A percentile compares a stretch with the other conserved stretches of the same genome.
Evolutionary conservation across 352 stramenopile species (phyloP).

Genomic region (Globisporangium cystogenes): DNA sequence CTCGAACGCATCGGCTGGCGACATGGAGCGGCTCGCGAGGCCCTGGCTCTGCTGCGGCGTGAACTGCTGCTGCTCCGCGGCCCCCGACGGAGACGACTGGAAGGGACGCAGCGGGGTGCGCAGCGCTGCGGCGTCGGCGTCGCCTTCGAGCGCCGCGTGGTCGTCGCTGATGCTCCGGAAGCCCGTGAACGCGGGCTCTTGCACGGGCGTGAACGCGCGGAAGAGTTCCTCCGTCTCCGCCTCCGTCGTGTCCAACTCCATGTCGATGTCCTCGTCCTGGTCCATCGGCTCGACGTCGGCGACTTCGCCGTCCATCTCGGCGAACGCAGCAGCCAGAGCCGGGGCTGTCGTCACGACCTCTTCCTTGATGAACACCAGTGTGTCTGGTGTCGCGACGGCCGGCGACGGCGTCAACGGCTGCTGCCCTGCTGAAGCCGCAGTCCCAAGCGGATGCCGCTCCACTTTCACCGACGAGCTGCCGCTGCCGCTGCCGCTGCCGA

Average conservation of each 20-base stretch:
- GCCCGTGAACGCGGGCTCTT: background rate
- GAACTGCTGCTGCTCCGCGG: constrained; percentile 18
- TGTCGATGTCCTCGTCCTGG: constrained; percentile 1
- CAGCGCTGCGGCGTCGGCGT: constrained; percentile 13
- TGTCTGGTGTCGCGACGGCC: background rate
- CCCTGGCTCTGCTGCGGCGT: constrained; percentile 13
- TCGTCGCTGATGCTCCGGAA: constrained; percentile 15
- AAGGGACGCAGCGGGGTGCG: constrained; percentile 37
- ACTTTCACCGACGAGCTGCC: no score
- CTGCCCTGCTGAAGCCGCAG: background rate
- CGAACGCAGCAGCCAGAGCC: background rate
- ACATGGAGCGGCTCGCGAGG: constrained; percentile 28
- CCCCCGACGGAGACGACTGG: constrained; percentile 18
- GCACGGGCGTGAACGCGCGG: constrained; percentile 14
- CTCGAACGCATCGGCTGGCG: constrained; percentile 51
- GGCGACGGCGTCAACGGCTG: background rate
- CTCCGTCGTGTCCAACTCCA: background rate
- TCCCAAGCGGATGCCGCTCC: background rate
- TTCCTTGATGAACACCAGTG: constrained; percentile 10
- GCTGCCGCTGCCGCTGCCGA: no score
- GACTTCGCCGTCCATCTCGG: background rate
- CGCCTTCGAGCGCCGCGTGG: background rate
- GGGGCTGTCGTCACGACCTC: constrained; percentile 6
- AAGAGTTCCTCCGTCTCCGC: background rate
- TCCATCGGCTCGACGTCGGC: constrained; percentile 8